Conservation (phyloP, 139 green algal genomes). For the Limnomonas spitsbergensis region DNA sequence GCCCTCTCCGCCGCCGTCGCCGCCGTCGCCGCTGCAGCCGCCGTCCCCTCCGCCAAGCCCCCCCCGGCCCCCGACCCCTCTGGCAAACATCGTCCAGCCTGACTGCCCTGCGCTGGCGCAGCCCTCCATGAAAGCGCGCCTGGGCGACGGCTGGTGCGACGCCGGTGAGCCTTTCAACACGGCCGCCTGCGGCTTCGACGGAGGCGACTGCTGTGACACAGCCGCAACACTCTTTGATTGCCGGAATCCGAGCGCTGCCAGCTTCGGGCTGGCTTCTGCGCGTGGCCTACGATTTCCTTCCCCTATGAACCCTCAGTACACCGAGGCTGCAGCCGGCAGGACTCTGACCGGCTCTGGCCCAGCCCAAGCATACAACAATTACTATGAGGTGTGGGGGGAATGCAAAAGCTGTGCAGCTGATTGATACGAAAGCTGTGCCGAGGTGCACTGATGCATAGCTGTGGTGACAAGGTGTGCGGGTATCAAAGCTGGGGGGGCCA, state of each 20-base stretch:
- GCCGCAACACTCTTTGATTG: background rate
- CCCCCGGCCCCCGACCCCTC: no score
- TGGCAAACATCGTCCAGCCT: no score
- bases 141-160: conserved; percentile 17
- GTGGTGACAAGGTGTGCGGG: no score
- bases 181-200: background rate
- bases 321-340: background rate
- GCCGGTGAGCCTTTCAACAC: conserved; percentile 2
- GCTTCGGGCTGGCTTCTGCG: background rate
- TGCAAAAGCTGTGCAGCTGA: no score
- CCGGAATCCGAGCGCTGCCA: background rate
- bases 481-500: no score
- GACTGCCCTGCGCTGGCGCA: no score
- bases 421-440: no score
- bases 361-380: background rate
- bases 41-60: no score
- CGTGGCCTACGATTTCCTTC: background rate
- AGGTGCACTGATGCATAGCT: no score
- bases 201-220: conserved; percentile 13
- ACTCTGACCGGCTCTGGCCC: background rate
- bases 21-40: no score
- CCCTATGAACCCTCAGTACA: background rate
- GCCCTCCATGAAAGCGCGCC: no score
- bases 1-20: no score
- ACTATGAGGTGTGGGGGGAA: background rate